Percentiles rank a stretch among this genome's conserved stretches.
Conservation (phyloP, 495 filamentous ascomycete species). For the Xylaria curta region DNA sequence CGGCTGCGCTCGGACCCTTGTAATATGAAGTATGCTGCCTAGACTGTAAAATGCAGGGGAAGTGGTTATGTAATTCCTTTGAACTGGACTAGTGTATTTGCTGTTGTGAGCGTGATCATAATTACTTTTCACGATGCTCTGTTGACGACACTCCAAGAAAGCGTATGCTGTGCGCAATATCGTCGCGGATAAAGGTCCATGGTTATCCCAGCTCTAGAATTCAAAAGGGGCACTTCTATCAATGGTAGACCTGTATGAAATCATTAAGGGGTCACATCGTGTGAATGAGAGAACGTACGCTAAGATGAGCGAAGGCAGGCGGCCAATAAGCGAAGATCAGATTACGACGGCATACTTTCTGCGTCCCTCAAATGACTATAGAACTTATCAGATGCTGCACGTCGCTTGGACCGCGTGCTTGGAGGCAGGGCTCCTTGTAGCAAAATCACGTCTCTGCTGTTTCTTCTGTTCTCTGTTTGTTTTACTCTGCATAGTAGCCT, state of each 20-base stretch:
- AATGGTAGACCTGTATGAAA: not conserved
- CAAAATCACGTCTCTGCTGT: not conserved
- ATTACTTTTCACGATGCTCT: not conserved
- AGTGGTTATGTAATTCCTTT: not conserved
- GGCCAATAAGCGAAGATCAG: not conserved
- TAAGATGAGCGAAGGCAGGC: not conserved
- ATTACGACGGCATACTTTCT: not conserved
- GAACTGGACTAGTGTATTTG: constrained; percentile 3
- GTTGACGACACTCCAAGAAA: not conserved
- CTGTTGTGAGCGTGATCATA: not conserved
- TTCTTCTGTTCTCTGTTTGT: not conserved
- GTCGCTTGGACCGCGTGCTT: not conserved
- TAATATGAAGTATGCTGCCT: not conserved
- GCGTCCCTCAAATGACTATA: not conserved
- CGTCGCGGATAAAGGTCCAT: not conserved
- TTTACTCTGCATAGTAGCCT: not conserved
- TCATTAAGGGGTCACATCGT: not conserved
- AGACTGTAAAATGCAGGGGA: not conserved
- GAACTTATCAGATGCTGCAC: not conserved
- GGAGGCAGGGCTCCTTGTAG: not conserved
- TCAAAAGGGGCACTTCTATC: not conserved
- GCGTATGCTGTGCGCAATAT: not conserved
- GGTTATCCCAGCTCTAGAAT: not conserved
- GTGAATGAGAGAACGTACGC: not conserved
- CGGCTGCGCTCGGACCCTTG: constrained; percentile 17